Evolutionary conservation across 1,284 basidiomycete species (phyloP), one percentile per base, ranked within the genome.

Genomic region (Boletus sp.): DNA sequence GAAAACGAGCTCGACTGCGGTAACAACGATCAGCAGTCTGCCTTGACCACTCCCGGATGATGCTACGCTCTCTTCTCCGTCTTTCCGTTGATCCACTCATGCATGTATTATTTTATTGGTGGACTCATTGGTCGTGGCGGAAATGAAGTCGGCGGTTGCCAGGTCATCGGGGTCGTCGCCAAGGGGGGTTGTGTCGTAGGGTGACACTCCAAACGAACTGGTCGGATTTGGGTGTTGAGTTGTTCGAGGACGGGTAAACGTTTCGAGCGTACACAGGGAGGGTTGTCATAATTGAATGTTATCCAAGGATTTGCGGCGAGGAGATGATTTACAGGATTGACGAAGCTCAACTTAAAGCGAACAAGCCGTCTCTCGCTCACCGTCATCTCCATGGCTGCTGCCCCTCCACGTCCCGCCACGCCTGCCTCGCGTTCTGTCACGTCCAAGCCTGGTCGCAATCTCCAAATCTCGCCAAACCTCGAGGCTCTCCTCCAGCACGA

Each of bases 401-500:
- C 63, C 1, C 65, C 69, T 14, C 64, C 70, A 1, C 71, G 71
- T 33, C 14, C 72, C 7, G 49, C 57, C 5, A 62, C 72, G 6
- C 72, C 68, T 3, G n/a, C 38, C 0, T 25, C 54, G 2, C 48
- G 50, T 28, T 46, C 59, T 7, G 25, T 55, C 23, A 23, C 46
- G 0, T 56, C 59, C 4, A 60, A 55, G 25, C 14, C 65, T 1
- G 31, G 21, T 2, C 55, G 61, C 17, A 71, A 76, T 2, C 72
- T 87, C 55, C 74, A 79, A 25, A 88, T 88, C 61, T 86, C 85
- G 4, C 80, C 83, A 1, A 81, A 88, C 69, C 80, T 88, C 51
- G 81, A 86, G 64, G 87, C 87, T 13, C 70, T 88, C 13, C 76
- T 88, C 59, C 81, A 86, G 67, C 82, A 85, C 64, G 86, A 87